Base-by-base conservation (phyloP, 1,139 yeast species). In the Blastobotrys raffinosifermentans region DNA sequence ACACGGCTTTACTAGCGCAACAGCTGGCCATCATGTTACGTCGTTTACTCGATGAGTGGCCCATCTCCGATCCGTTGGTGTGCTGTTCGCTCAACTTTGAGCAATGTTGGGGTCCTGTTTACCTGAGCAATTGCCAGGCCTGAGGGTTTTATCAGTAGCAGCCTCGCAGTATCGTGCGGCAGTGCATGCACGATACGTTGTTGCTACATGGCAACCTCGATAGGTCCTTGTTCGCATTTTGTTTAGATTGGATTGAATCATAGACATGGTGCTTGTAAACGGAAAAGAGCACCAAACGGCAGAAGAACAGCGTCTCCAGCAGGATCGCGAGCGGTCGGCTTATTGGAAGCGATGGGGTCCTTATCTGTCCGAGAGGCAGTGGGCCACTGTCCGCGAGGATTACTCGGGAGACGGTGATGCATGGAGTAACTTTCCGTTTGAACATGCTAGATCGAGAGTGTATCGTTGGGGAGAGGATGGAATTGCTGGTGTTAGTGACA, bases 401-500 rank as follows among this genome's bases (percentile, higher is more conserved):
- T 89, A 89, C 61, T 83, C 95, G 8, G 50, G 48, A 25, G 54
- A 80, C 52, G 97, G 97, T 32, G 91, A 87, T 50, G 96, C 96
- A 2, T 89, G 97, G 97, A 72, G 80, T 25, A 77, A 80, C 51
- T 89, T 89, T 61, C 87, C 94, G 7, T 87, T 87, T 59, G 94
- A 85, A 44, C 89, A 85, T 46, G 84, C 94, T 3, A 72, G 78
- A 47, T 75, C 93, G 19, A 70, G 97, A 54, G 77, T 85, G 13
- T 89, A 84, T 57, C 71, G 97, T 38, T 89, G 97, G 97, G 95
- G 96, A 34, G 97, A 89, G 61, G 97, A 89, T 58, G 97, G 97
- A 3, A 68, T 89, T 51, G 94, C 94, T 7, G 97, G 97, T 38
- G 83, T 86, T 15, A 75, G 85, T 43, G 97, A 89, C 58, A 77